These are phyloP conservation scores for Amanita thiersii DNA, from an alignment of 768 basidiomycete species.

Conservation along the genomic window DNA sequence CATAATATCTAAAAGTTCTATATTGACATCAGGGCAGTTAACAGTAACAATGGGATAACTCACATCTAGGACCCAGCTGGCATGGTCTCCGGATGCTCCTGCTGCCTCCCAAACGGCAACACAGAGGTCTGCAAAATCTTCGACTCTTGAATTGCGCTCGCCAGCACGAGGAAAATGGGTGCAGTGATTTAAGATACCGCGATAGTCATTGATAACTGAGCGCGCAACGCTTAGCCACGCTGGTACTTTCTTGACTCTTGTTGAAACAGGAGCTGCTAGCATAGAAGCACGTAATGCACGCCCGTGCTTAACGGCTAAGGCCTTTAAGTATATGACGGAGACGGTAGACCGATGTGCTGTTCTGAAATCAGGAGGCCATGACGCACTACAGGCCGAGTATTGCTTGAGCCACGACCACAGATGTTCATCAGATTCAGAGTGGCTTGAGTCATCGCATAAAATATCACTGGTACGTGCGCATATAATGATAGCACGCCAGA, in stretches of 20 bases:
- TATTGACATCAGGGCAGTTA: slow-evolving; percentile 2
- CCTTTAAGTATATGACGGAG: slow-evolving; percentile 63
- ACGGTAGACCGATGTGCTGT: slow-evolving; percentile 68
- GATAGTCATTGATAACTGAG: slow-evolving; percentile 64
- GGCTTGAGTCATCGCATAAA: slow-evolving; percentile 9
- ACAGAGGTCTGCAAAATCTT: slow-evolving; percentile 75
- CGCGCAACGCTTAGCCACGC: slow-evolving; percentile 49
- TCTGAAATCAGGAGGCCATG: slow-evolving; percentile 79
- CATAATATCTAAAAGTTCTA: slow-evolving; percentile 57
- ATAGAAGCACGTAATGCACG: slow-evolving; percentile 10
- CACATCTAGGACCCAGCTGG: slow-evolving; percentile 83
- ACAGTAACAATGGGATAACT: slow-evolving; percentile 14
- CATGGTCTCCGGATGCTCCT: slow-evolving; percentile 52
- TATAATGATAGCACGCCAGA: slow-evolving; percentile 74
- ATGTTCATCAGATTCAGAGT: slow-evolving; percentile 18
- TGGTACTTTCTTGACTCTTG: slow-evolving; percentile 24
- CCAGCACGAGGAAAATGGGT: slow-evolving; percentile 81
- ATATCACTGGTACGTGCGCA: slow-evolving; percentile 32
- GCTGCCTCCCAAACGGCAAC: slow-evolving; percentile 77
- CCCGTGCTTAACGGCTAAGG: slow-evolving; percentile 49
- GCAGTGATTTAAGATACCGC: slow-evolving; percentile 53
- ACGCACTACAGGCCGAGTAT: slow-evolving; percentile 51
- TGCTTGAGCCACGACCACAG: slow-evolving; percentile 59
- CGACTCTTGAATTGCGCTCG: slow-evolving; percentile 67
- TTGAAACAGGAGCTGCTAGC: slow-evolving; percentile 5